Percentiles rank a stretch among this genome's conserved stretches.
Conservation (phyloP, 1,139 yeast species). For the Hyphopichia buzzinii region DNA sequence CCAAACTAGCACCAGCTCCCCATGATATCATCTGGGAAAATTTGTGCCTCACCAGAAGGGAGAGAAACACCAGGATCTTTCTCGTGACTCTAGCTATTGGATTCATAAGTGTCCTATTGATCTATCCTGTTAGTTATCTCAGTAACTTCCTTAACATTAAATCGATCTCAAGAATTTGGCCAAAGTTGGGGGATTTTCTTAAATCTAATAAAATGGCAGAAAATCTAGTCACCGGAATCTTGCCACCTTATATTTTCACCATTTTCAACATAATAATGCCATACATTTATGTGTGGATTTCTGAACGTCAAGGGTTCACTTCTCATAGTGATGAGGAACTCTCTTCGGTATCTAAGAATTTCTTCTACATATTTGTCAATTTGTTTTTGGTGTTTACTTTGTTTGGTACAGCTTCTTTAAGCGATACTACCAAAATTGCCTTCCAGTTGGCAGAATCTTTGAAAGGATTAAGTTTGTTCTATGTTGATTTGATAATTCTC, state of each 20-base stretch:
- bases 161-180: conserved; percentile 70
- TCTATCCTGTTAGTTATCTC: conserved; percentile 70
- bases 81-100: conserved; percentile 64
- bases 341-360: conserved; percentile 75
- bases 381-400: conserved; percentile 80
- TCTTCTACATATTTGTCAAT: conserved; percentile 80
- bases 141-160: conserved; percentile 70
- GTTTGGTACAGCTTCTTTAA: conserved; percentile 72
- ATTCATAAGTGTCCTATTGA: conserved; percentile 61
- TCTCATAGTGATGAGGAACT: conserved; percentile 82
- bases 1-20: conserved; percentile 83
- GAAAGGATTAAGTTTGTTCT: conserved; percentile 65
- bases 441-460: conserved; percentile 70
- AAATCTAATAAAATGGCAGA: conserved; percentile 55
- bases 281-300: conserved; percentile 67
- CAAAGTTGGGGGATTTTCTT: conserved; percentile 64
- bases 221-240: conserved; percentile 70
- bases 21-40: conserved; percentile 83
- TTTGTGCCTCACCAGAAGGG: conserved; percentile 55
- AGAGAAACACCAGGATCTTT: conserved; percentile 58
- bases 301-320: conserved; percentile 70
- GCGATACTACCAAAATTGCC: conserved; percentile 68
- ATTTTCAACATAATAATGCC: conserved; percentile 72
- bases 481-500: conserved; percentile 68
- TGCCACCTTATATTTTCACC: conserved; percentile 77